Evolutionary conservation across 2,329 filamentous ascomycete species (phyloP).

Genomic region (Pezicula carpinea): DNA sequence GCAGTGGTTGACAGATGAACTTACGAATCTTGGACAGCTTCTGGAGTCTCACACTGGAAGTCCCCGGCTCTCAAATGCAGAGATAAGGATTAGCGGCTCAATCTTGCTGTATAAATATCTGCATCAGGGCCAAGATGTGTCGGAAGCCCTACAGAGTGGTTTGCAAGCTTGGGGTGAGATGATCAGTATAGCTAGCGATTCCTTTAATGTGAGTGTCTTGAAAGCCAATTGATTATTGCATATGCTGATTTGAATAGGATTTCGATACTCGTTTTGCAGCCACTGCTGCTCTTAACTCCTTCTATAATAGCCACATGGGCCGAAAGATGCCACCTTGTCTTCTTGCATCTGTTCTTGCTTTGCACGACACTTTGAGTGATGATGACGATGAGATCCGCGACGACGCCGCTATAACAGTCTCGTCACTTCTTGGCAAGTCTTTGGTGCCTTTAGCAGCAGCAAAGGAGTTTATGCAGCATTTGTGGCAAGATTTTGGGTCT

Average conservation of each 20-base stretch:
- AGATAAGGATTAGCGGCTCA: slow-evolving; percentile 42
- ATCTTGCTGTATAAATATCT: slow-evolving; percentile 2
- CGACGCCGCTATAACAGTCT: slow-evolving; percentile 17
- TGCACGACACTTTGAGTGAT: slow-evolving; percentile 78
- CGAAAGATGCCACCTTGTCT: slow-evolving; percentile 28
- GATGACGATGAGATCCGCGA: slow-evolving; percentile 83
- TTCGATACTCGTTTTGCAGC: slow-evolving; percentile 63
- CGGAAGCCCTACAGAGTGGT: slow-evolving; percentile 16
- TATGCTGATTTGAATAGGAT: slow-evolving; percentile 35
- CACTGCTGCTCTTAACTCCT: slow-evolving; percentile 47
- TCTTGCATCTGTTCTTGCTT: slow-evolving; percentile 54
- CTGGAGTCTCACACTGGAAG: slow-evolving; percentile 1
- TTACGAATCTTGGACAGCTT: slow-evolving; percentile 1
- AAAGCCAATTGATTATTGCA: not conserved
- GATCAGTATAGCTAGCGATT: slow-evolving; percentile 42
- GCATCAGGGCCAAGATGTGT: not conserved
- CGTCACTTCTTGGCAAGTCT: slow-evolving; percentile 42
- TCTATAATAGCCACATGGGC: slow-evolving; percentile 33
- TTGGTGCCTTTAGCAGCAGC: slow-evolving; percentile 21
- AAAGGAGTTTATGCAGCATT: slow-evolving; percentile 9
- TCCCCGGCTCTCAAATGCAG: slow-evolving; percentile 41
- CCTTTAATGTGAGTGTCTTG: slow-evolving; percentile 39
- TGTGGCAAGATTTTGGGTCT: slow-evolving; percentile 5
- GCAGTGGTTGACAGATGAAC: slow-evolving; percentile 2
- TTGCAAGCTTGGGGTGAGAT: slow-evolving; percentile 42